These are phyloP conservation scores for Delphinella strobiligena DNA, from an alignment of 2,329 filamentous ascomycete genomes.

Conservation along the genomic window DNA sequence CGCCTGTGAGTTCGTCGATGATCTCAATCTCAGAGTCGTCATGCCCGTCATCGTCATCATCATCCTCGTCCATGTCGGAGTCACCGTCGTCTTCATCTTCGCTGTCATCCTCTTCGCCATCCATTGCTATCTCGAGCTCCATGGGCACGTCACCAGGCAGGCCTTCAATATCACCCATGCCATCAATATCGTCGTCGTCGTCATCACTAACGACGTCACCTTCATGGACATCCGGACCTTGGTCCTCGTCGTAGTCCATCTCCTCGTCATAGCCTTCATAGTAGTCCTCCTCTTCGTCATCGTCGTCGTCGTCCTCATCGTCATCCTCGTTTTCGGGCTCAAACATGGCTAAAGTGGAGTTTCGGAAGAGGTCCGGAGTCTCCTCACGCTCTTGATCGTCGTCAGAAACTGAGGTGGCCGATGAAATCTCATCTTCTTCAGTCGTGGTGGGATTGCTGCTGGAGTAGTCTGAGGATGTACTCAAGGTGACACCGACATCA, in stretches of 20 bases:
- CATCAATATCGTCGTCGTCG: constrained; percentile 69
- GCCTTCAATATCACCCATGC: constrained; percentile 62
- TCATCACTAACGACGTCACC: constrained; percentile 85
- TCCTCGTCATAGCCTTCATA: constrained; percentile 80
- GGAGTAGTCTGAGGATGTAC: constrained; percentile 65
- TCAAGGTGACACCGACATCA: constrained; percentile 74
- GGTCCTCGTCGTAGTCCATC: constrained; percentile 66
- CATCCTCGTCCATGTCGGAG: constrained; percentile 48
- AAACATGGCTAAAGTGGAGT: constrained; percentile 89
- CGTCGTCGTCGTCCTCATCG: constrained; percentile 62
- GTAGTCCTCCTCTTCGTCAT: constrained; percentile 55
- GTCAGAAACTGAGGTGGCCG: constrained; percentile 79
- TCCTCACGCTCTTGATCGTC: constrained; percentile 58
- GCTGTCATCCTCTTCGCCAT: constrained; percentile 55
- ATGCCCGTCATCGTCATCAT: constrained; percentile 50
- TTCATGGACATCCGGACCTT: constrained; percentile 62
- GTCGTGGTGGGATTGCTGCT: constrained; percentile 43
- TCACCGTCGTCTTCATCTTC: constrained; percentile 48
- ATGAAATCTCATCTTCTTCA: constrained; percentile 78
- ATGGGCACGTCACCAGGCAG: constrained; percentile 48
- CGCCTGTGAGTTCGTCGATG: constrained; percentile 34
- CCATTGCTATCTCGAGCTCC: constrained; percentile 83
- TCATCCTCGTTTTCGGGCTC: constrained; percentile 73
- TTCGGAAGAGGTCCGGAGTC: constrained; percentile 92
- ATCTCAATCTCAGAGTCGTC: constrained; percentile 35